A percentile compares a stretch with the other conserved stretches of the same genome.
phyloP scores from a whole-genome alignment of 2,329 filamentous ascomycete species.

The Fusarium sp. region DNA sequence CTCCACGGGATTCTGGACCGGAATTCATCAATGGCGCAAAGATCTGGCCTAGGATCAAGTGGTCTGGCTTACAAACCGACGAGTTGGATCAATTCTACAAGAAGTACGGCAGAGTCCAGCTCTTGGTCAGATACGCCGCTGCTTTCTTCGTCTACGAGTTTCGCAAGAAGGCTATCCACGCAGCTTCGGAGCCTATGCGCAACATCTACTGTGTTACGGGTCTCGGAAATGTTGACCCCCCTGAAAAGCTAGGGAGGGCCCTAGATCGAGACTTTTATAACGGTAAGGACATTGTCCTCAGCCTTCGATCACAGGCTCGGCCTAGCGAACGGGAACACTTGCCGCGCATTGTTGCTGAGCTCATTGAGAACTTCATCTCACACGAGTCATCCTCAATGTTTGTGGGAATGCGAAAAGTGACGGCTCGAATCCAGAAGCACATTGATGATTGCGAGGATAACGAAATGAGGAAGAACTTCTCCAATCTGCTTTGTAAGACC shows the following conservation, averaged over 20 bases:
- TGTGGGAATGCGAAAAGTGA: conserved; percentile 39
- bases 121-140: conserved; percentile 34
- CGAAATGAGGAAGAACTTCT: conserved; percentile 22
- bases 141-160: conserved; percentile 44
- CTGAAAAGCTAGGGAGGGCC: background rate
- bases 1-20: background rate
- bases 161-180: conserved; percentile 44
- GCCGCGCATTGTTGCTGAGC: conserved; percentile 30
- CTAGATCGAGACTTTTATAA: conserved; percentile 20
- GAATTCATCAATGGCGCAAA: background rate
- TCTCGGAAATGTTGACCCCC: background rate
- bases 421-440: conserved; percentile 33
- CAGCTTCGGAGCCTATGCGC: conserved; percentile 37
- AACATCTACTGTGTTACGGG: conserved; percentile 18
- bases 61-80: background rate
- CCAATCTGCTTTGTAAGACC: conserved; percentile 41
- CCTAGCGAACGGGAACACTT: conserved; percentile 15
- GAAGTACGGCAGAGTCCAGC: background rate
- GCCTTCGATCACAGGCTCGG: conserved; percentile 3
- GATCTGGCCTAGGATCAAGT: background rate
- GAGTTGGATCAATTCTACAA: background rate
- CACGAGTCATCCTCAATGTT: conserved; percentile 15
- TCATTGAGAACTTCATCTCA: conserved; percentile 47
- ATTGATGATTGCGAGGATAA: conserved; percentile 37
- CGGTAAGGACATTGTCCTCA: background rate